These are phyloP conservation scores for Incumbomyces lentus DNA, from an alignment of 2,329 filamentous ascomycete species.

Conservation along the genomic window DNA sequence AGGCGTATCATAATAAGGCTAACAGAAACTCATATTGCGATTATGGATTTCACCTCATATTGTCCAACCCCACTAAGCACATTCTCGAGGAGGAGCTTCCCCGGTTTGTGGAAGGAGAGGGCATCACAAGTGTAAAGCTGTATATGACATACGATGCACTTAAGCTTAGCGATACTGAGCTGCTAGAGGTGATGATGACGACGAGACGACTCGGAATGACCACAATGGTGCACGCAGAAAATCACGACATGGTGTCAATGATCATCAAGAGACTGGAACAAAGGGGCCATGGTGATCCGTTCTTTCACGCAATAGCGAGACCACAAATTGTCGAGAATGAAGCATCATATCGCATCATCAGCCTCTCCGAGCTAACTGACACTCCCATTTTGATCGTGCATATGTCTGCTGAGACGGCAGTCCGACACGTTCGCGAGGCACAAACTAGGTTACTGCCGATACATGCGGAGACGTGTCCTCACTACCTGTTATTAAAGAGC, in stretches of 20 bases:
- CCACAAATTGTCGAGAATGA: slow-evolving; percentile 34
- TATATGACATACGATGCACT: slow-evolving; percentile 39
- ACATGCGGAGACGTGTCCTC: slow-evolving; percentile 49
- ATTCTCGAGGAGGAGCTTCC: slow-evolving; percentile 32
- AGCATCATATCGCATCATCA: slow-evolving; percentile 41
- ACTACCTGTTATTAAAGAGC: slow-evolving; percentile 46
- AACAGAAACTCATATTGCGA: slow-evolving; percentile 42
- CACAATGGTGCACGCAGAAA: slow-evolving; percentile 40
- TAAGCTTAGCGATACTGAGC: slow-evolving; percentile 31
- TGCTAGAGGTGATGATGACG: slow-evolving; percentile 34
- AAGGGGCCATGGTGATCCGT: slow-evolving; percentile 21
- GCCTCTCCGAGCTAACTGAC: slow-evolving; percentile 39
- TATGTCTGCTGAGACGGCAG: slow-evolving; percentile 34
- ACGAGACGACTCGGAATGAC: slow-evolving; percentile 34
- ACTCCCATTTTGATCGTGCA: slow-evolving; percentile 46
- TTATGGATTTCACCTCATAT: slow-evolving; percentile 43
- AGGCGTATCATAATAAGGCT: slow-evolving; percentile 39
- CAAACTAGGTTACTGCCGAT: slow-evolving; percentile 43
- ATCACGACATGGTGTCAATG: slow-evolving; percentile 35
- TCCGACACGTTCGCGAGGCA: slow-evolving; percentile 40
- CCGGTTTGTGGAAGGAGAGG: slow-evolving; percentile 26
- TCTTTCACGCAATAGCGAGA: slow-evolving; percentile 33
- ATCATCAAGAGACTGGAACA: slow-evolving; percentile 16
- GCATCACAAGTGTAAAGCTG: slow-evolving; percentile 38
- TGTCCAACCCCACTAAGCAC: slow-evolving; percentile 24